Percentiles rank a stretch among this genome's conserved stretches.
Conservation (phyloP, 805 yeast species). For the Saturnispora sanitii region DNA sequence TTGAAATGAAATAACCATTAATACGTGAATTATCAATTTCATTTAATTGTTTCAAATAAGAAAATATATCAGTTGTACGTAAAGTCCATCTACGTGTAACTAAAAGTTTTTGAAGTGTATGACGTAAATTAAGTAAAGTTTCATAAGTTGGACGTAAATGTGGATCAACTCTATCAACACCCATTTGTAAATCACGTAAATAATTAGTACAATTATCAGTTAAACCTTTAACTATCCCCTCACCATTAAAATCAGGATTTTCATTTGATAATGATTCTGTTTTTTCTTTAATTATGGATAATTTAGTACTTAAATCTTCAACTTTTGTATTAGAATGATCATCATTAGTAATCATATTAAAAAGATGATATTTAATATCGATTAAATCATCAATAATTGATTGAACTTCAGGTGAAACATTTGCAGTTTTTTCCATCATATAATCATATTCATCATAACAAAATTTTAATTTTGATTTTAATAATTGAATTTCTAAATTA, state of each 20-base stretch:
- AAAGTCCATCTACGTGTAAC: constrained; percentile 96
- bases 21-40: constrained; percentile 66
- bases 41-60: constrained; percentile 65
- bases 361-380: constrained; percentile 47
- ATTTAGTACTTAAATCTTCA: constrained; percentile 12
- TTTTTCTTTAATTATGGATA: constrained; percentile 18
- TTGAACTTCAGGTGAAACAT: constrained; percentile 41
- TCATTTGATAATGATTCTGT: constrained; percentile 18
- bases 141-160: constrained; percentile 52
- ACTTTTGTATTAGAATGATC: constrained; percentile 17
- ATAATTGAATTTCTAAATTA: constrained; percentile 30
- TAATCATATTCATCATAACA: constrained; percentile 49
- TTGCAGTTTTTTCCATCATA: constrained; percentile 47
- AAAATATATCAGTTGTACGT: constrained; percentile 88
- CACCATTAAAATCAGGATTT: constrained; percentile 23
- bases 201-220: constrained; percentile 77
- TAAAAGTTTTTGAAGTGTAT: constrained; percentile 69
- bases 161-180: constrained; percentile 35
- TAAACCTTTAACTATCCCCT: constrained; percentile 56
- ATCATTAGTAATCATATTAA: constrained; percentile 43
- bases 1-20: constrained; percentile 41
- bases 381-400: constrained; percentile 51
- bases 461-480: constrained; percentile 55
- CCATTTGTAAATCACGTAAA: constrained; percentile 54
- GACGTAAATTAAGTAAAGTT: constrained; percentile 53